Conservation (phyloP, 306 rosid species). For the Castanea mollissima region DNA sequence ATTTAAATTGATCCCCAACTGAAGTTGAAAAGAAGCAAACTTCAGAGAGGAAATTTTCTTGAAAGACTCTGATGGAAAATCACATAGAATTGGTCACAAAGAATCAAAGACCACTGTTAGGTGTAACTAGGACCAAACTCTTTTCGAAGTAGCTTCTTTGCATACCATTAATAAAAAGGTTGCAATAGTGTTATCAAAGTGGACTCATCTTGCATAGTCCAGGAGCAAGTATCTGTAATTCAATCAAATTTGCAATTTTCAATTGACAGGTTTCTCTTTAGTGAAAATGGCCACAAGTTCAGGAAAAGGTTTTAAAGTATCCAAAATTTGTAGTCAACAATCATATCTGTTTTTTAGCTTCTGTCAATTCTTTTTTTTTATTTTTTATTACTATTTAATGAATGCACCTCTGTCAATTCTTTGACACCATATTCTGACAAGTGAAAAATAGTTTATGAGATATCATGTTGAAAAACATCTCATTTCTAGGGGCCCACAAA, state of each 20-base stretch:
- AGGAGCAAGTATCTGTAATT: not conserved
- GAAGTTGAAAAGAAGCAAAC: not conserved
- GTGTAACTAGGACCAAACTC: not conserved
- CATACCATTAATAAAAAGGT: not conserved
- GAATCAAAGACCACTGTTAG: not conserved
- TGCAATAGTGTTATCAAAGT: not conserved
- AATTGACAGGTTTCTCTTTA: not conserved
- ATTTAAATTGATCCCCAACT: not conserved
- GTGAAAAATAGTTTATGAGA: not conserved
- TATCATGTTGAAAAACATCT: not conserved
- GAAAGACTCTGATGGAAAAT: not conserved
- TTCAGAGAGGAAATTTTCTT: not conserved
- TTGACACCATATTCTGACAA: not conserved
- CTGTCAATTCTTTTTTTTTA: not conserved
- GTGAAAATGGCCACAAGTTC: not conserved
- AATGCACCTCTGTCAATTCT: not conserved
- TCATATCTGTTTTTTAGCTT: not conserved
- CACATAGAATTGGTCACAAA: no score
- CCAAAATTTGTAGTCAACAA: not conserved
- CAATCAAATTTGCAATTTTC: not conserved
- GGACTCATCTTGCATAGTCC: not conserved
- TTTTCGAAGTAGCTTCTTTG: not conserved
- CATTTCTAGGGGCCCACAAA: not conserved
- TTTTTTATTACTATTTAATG: no score
- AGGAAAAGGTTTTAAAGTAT: not conserved